phyloP scores from a whole-genome alignment of 768 basidiomycete genomes.

The Cyclocybe aegerita region DNA sequence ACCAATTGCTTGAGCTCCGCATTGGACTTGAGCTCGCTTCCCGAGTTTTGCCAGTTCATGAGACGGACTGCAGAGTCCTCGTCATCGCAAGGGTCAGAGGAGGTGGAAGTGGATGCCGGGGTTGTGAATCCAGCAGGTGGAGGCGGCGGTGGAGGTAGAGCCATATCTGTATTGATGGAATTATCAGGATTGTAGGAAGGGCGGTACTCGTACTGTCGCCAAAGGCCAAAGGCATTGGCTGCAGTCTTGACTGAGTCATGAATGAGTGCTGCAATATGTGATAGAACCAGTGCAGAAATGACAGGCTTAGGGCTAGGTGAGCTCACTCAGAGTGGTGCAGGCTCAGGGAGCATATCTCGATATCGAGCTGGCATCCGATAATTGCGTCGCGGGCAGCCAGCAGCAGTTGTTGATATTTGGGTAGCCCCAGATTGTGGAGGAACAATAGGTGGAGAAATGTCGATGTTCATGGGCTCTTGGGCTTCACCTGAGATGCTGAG shows the following conservation, averaged over 20 bases:
- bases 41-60: slow-evolving; percentile 25
- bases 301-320: not conserved
- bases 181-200: slow-evolving; percentile 31
- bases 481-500: no score
- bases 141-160: not conserved
- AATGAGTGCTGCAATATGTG: no score
- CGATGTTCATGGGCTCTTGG: not conserved
- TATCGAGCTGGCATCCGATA: slow-evolving; percentile 11
- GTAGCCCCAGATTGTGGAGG: slow-evolving; percentile 9
- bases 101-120: slow-evolving; percentile 1
- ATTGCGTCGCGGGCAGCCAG: slow-evolving; percentile 13
- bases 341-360: slow-evolving; percentile 12
- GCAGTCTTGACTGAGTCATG: slow-evolving; percentile 16
- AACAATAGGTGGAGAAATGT: not conserved
- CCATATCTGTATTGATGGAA: slow-evolving; percentile 15
- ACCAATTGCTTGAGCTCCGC: slow-evolving; percentile 20
- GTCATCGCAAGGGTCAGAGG: slow-evolving; percentile 7
- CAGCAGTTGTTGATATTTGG: slow-evolving; percentile 9
- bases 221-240: slow-evolving; percentile 22
- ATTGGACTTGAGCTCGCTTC: slow-evolving; percentile 9
- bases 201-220: slow-evolving; percentile 21
- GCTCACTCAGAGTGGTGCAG: slow-evolving; percentile 4
- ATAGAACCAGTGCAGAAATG: not conserved
- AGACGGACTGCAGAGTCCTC: no score
- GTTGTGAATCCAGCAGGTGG: no score